Evolutionary conservation across 2,329 filamentous ascomycete genomes (phyloP).

Genomic region (Diaporthe citrichinensis): DNA sequence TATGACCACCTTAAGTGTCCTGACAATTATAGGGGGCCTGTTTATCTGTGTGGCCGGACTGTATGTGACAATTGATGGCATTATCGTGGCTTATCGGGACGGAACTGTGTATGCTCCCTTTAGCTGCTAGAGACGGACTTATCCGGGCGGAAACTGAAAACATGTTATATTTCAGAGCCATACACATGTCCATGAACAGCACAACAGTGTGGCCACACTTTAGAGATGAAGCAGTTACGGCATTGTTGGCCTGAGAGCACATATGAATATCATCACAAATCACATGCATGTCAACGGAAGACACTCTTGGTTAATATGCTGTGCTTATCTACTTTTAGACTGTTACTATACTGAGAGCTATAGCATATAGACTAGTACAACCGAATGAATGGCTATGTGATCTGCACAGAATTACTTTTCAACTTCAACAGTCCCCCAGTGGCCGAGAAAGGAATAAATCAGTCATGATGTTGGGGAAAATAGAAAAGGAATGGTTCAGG

Average conservation of each 20-base stretch:
- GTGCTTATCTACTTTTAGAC: background rate
- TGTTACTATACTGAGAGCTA: background rate
- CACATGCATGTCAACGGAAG: too few relatives aligned
- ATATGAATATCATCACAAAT: background rate
- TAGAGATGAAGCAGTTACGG: background rate
- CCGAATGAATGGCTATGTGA: background rate
- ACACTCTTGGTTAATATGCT: background rate
- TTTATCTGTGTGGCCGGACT: constrained; percentile 64
- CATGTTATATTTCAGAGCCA: background rate
- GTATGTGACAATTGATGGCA: constrained; percentile 61
- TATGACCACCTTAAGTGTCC: constrained; percentile 55
- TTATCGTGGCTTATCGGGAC: constrained; percentile 40
- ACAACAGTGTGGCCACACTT: too few relatives aligned
- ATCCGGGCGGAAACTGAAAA: background rate
- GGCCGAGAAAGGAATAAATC: background rate
- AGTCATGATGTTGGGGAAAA: background rate
- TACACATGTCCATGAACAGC: too few relatives aligned
- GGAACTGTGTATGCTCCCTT: constrained; percentile 37
- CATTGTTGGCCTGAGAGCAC: background rate
- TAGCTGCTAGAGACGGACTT: constrained; percentile 33
- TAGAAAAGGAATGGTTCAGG: background rate
- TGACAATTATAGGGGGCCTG: constrained; percentile 60
- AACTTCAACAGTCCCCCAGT: background rate
- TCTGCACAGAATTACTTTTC: background rate
- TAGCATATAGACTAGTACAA: background rate